Base-by-base conservation (phyloP, 352 stramenopile genomes). In the Aphanomyces cochlioides region DNA sequence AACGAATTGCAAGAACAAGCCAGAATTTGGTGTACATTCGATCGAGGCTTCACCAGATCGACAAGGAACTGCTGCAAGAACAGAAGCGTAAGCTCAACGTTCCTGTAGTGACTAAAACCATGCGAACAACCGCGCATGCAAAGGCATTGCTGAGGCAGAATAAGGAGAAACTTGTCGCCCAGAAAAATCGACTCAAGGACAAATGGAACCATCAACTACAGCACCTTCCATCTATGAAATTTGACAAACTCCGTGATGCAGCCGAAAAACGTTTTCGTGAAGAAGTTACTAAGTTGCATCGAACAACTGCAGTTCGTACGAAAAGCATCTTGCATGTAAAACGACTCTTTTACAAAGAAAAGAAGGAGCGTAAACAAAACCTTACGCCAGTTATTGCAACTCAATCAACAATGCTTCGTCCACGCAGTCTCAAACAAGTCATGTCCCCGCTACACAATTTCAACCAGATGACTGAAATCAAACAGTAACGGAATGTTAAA, bases 181-280 rank as follows among this genome's bases (percentile, higher is more conserved):
- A 70, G 7, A 70, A 70, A 47, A 70, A 70, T 34, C 39, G 45
- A 17, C 54, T 70, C 37, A 70, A 70, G 21, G 64, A 48, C 54
- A 70, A 70, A 36, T 70, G 64, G 64, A 47, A 59, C 47, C 64
- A 70, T 5, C 45, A 70, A 19, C 53, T 70, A 12, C 64, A 70
- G 39, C 47, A 70, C 48, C 17, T 70, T 21, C 47, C 7, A 10
- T n/a, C 59, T 50, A 63, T 70, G 64, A 70, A 54, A 53, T 56
- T 70, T 2, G n/a, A 59, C 8, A 34, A 54, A 7, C 39, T 70
- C 34, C 53, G 53, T 12, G 64, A 56, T 34, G 64, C 40, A 17
- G 64, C 64, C 10, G 48, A 70, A 34, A 70, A 63, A 50, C 48
- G 64, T 0, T 19, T 59, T 8, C 15, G 59, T 7, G 5, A 10